Evolutionary conservation across 352 stramenopile genomes (phyloP).

Genomic region (Phytophthora pinifolia): DNA sequence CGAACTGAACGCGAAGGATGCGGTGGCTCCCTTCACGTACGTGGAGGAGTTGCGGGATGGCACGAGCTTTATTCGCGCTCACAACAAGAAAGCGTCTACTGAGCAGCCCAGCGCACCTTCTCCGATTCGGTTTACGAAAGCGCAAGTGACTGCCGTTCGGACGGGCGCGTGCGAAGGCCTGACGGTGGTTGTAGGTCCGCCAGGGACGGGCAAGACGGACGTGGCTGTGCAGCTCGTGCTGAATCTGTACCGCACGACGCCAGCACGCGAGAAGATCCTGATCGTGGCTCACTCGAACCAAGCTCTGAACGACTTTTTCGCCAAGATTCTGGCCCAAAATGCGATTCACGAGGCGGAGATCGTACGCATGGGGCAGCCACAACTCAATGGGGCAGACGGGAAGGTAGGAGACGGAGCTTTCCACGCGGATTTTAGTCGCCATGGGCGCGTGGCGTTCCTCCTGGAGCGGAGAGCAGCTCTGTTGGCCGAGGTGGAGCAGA

Average conservation of each 20-base stretch:
- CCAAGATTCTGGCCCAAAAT: constrained; percentile 89
- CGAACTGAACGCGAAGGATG: constrained; percentile 35
- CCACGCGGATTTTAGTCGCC: constrained; percentile 90
- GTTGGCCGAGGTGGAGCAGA: constrained; percentile 91
- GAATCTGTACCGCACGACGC: constrained; percentile 89
- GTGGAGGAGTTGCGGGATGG: constrained; percentile 38
- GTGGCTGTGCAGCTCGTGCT: constrained; percentile 94
- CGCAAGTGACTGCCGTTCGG: constrained; percentile 92
- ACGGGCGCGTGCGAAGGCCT: constrained; percentile 92
- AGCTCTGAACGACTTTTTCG: constrained; percentile 95
- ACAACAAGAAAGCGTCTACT: constrained; percentile 14
- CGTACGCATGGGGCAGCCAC: constrained; percentile 82
- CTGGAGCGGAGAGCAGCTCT: constrained; percentile 73
- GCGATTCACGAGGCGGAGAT: constrained; percentile 83
- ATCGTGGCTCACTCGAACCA: constrained; percentile 96
- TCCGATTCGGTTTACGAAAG: constrained; percentile 88
- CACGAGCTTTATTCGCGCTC: constrained; percentile 38
- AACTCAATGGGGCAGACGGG: constrained; percentile 7
- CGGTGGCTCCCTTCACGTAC: constrained; percentile 51
- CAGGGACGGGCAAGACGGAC: constrained; percentile 95
- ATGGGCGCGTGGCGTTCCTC: constrained; percentile 89
- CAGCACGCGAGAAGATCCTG: constrained; percentile 88
- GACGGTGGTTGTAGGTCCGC: constrained; percentile 93
- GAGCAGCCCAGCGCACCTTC: not conserved
- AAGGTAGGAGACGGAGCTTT: constrained; percentile 84